A percentile compares a stretch with the other conserved stretches of the same genome.
These are phyloP conservation scores for Leptographium lundbergii DNA, from an alignment of 2,329 filamentous ascomycete genomes.

Conservation along the genomic window DNA sequence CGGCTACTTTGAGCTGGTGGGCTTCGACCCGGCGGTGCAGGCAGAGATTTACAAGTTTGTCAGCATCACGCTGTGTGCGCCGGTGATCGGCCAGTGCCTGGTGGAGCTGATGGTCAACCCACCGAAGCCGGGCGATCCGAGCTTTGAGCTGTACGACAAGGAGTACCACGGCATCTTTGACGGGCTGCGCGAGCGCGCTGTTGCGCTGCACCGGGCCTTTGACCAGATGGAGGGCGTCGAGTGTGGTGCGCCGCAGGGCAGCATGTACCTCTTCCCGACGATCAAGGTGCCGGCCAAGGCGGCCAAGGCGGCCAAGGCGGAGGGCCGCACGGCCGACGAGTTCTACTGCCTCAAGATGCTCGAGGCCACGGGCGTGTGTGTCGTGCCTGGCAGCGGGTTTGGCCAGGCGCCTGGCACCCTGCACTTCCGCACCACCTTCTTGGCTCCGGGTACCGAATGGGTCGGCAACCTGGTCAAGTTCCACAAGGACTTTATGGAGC, in stretches of 20 bases:
- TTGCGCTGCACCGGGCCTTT: constrained; percentile 82
- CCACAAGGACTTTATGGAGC: constrained; percentile 79
- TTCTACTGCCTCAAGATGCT: constrained; percentile 89
- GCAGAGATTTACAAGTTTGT: constrained; percentile 98
- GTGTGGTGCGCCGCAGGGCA: constrained; percentile 79
- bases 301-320: constrained; percentile 58
- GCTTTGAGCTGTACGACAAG: constrained; percentile 67
- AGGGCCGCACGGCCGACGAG: constrained; percentile 70
- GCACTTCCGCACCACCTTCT: constrained; percentile 94
- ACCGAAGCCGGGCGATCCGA: constrained; percentile 69
- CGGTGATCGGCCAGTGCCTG: constrained; percentile 89
- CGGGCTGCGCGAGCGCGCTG: constrained; percentile 66
- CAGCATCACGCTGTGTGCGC: constrained; percentile 90
- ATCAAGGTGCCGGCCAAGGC: constrained; percentile 71
- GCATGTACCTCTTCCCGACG: constrained; percentile 98
- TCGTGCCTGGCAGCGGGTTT: constrained; percentile 86
- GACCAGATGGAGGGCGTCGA: constrained; percentile 90
- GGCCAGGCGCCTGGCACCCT: constrained; percentile 84
- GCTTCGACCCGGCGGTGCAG: constrained; percentile 74
- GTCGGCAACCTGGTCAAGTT: constrained; percentile 77
- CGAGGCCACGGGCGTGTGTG: constrained; percentile 87
- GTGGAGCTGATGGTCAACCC: constrained; percentile 98
- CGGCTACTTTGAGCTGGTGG: constrained; percentile 92
- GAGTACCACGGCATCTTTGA: constrained; percentile 78
- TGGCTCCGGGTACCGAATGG: constrained; percentile 95